These are phyloP conservation scores for Kappamyces sp. DNA, from an alignment of 192 early-diverging fungal species.

Conservation along the genomic window DNA sequence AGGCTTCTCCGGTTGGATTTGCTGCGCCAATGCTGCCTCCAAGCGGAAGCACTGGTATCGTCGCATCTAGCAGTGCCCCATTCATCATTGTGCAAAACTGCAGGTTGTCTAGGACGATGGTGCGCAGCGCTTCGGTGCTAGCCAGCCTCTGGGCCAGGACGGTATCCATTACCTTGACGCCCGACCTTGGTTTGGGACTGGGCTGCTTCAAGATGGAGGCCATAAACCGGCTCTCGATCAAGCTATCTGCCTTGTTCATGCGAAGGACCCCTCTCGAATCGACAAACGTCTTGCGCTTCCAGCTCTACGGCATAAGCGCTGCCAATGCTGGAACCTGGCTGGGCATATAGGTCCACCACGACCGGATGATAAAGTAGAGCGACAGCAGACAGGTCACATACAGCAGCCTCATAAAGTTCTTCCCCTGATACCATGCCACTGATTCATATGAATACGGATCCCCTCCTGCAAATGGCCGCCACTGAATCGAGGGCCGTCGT, in stretches of 20 bases:
- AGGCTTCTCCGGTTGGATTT: constrained; percentile 19
- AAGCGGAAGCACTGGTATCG: constrained; percentile 17
- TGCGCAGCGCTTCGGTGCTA: constrained; percentile 6
- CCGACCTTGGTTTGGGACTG: neutral
- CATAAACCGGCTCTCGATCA: constrained; percentile 7
- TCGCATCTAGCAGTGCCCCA: constrained; percentile 30
- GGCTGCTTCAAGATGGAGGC: constrained; percentile 7
- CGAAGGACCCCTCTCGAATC: too few species aligned
- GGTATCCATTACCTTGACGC: neutral
- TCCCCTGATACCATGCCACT: too few species aligned
- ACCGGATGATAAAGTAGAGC: too few species aligned
- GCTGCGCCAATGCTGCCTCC: constrained; percentile 17
- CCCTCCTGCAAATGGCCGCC: too few species aligned
- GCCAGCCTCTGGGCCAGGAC: neutral
- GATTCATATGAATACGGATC: too few species aligned
- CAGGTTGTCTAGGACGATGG: constrained; percentile 25
- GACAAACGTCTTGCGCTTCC: too few species aligned
- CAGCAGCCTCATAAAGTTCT: too few species aligned
- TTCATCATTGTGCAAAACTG: constrained; percentile 35
- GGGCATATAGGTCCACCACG: too few species aligned
- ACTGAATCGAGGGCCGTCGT: too few species aligned
- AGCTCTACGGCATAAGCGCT: too few species aligned
- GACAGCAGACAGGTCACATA: too few species aligned
- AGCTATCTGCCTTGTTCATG: constrained; percentile 1
- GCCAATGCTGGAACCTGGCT: too few species aligned